These are phyloP conservation scores for Yamadazyma buinensis DNA, from an alignment of 1,139 yeast species.

Conservation along the genomic window DNA sequence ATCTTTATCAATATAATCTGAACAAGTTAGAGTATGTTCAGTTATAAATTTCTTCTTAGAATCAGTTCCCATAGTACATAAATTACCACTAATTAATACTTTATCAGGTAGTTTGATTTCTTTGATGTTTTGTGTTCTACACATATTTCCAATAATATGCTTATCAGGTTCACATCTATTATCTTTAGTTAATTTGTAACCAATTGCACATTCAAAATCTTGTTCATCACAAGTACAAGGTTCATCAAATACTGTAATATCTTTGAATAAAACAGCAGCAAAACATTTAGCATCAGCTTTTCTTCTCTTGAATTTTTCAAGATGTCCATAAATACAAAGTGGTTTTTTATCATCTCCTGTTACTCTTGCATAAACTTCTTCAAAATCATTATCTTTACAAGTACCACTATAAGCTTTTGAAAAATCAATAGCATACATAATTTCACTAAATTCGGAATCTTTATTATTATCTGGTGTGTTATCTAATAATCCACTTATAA, in stretches of 20 bases:
- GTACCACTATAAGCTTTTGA: conserved; percentile 51
- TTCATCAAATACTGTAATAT: conserved; percentile 51
- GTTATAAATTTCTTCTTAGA: conserved; percentile 23
- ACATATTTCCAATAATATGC: conserved; percentile 25
- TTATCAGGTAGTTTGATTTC: conserved; percentile 31
- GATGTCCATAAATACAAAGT: conserved; percentile 70
- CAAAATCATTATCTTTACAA: conserved; percentile 59
- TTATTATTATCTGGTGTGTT: conserved; percentile 15
- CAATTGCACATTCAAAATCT: conserved; percentile 74
- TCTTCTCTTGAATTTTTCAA: conserved; percentile 64
- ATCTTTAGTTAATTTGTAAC: conserved; percentile 41
- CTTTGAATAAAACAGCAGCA: conserved; percentile 57
- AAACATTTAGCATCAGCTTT: conserved; percentile 68
- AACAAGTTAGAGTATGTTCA: conserved; percentile 27
- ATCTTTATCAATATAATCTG: conserved; percentile 29
- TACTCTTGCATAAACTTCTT: conserved; percentile 61
- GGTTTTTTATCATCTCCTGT: conserved; percentile 45
- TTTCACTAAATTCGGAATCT: conserved; percentile 15
- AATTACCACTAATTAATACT: conserved; percentile 47
- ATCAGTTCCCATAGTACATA: conserved; percentile 35
- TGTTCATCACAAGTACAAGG: conserved; percentile 61
- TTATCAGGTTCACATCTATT: conserved; percentile 53
- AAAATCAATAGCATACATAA: conserved; percentile 57
- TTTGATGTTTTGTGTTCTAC: conserved; percentile 18
- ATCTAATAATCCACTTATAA: conserved; percentile 47